Percentiles rank a stretch among this genome's conserved stretches.
These are phyloP conservation scores for Circinella minor DNA, from an alignment of 371 early-diverging fungal species.

Conservation along the genomic window DNA sequence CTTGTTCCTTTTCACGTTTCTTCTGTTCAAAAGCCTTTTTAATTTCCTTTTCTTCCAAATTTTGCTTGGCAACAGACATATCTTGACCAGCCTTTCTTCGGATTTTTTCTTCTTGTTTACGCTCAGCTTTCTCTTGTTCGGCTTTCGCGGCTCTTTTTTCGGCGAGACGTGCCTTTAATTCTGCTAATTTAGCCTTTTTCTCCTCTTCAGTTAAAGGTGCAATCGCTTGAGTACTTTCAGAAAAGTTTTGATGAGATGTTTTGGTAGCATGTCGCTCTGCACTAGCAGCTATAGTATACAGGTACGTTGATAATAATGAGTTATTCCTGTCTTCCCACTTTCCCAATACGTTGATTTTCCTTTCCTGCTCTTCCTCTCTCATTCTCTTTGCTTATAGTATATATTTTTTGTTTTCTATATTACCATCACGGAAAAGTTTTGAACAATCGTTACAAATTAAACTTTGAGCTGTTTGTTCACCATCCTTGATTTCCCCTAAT, in stretches of 20 bases:
- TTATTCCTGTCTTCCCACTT: not conserved
- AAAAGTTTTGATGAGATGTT: constrained; percentile 86
- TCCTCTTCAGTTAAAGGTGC: constrained; percentile 90
- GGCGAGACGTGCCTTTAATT: constrained; percentile 75
- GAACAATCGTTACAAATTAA: constrained; percentile 89
- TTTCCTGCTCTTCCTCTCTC: not conserved
- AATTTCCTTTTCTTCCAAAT: constrained; percentile 75
- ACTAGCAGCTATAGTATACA: constrained; percentile 52
- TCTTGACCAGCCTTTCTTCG: constrained; percentile 86
- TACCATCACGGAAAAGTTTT: constrained; percentile 79
- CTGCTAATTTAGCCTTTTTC: constrained; percentile 76
- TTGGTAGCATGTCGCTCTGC: constrained; percentile 86
- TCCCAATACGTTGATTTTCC: not conserved
- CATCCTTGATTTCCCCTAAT: constrained; percentile 72
- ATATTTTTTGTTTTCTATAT: not conserved
- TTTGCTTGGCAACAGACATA: constrained; percentile 70
- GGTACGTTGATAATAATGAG: too few relatives aligned
- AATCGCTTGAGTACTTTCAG: constrained; percentile 82
- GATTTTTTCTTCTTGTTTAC: constrained; percentile 74
- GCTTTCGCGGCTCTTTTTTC: constrained; percentile 72
- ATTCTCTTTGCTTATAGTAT: not conserved
- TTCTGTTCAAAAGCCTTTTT: constrained; percentile 73
- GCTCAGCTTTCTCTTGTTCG: constrained; percentile 70
- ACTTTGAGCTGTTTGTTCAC: constrained; percentile 74
- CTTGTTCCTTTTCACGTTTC: constrained; percentile 81